Evolutionary conservation across 805 yeast species (phyloP).

Genomic region (Torulaspora indica): DNA sequence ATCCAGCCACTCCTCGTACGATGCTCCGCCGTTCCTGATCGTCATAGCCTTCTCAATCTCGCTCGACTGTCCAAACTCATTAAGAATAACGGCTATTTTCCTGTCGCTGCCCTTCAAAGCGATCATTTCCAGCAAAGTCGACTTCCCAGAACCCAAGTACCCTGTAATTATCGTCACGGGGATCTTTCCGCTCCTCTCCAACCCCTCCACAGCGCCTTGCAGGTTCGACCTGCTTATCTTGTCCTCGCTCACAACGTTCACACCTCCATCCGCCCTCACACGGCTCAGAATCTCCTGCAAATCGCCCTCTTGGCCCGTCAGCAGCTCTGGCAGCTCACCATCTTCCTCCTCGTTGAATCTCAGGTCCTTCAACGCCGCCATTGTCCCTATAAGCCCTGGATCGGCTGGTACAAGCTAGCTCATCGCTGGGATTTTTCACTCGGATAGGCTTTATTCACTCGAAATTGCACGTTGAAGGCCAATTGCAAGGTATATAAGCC

Average conservation of each 20-base stretch:
- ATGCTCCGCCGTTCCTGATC: slow-evolving; percentile 45
- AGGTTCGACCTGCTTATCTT: slow-evolving; percentile 32
- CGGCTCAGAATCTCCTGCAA: slow-evolving; percentile 24
- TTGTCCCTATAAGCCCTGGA: slow-evolving; percentile 1
- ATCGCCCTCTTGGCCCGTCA: slow-evolving; percentile 30
- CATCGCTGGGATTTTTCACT: slow-evolving; percentile 4
- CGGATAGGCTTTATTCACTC: slow-evolving; percentile 3
- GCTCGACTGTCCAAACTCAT: slow-evolving; percentile 87
- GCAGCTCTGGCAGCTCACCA: slow-evolving; percentile 33
- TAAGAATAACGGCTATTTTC: slow-evolving; percentile 82
- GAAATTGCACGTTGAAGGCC: background rate
- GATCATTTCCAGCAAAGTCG: slow-evolving; percentile 72
- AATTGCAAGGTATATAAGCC: background rate
- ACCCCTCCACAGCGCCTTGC: slow-evolving; percentile 16
- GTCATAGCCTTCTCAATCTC: slow-evolving; percentile 86
- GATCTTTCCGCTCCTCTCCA: slow-evolving; percentile 42
- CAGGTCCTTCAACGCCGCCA: slow-evolving; percentile 34
- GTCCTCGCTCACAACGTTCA: slow-evolving; percentile 27
- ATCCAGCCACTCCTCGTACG: slow-evolving; percentile 91
- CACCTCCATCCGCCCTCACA: slow-evolving; percentile 30
- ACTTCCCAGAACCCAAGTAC: slow-evolving; percentile 90
- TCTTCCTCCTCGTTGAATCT: slow-evolving; percentile 32
- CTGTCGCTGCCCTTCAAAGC: slow-evolving; percentile 61
- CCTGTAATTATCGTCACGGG: slow-evolving; percentile 95
- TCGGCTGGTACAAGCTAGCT: background rate